phyloP scores from a whole-genome alignment of 495 filamentous ascomycete genomes.

The Daldinia loculata region DNA sequence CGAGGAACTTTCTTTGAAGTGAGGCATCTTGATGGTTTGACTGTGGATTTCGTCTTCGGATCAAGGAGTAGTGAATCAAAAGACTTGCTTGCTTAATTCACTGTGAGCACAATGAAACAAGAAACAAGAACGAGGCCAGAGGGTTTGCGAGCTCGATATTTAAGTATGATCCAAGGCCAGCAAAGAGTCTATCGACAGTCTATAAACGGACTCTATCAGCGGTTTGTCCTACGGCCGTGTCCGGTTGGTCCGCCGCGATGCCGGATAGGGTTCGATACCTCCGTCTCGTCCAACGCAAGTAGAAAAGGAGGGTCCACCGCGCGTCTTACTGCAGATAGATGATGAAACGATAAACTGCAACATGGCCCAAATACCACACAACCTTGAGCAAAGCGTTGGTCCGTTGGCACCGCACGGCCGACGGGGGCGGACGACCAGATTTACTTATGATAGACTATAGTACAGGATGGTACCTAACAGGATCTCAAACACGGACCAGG shows the following conservation, averaged over 20 bases:
- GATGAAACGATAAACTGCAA: background rate
- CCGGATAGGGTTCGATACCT: background rate
- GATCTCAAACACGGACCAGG: background rate
- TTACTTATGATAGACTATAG: background rate
- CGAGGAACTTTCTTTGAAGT: slow-evolving; percentile 17
- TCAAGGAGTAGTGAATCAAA: slow-evolving; percentile 3
- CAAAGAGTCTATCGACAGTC: background rate
- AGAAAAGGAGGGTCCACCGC: background rate
- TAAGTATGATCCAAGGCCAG: background rate
- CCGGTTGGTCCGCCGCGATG: background rate
- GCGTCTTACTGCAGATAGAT: background rate
- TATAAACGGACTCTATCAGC: background rate
- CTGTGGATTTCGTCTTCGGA: slow-evolving; percentile 9
- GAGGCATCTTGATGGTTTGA: slow-evolving; percentile 10
- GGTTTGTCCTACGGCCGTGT: background rate
- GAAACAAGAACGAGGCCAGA: background rate
- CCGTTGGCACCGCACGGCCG: slow-evolving; percentile 3
- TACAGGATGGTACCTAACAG: background rate
- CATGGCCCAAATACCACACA: background rate
- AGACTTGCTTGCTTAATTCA: slow-evolving; percentile 5
- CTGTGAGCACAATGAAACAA: slow-evolving; percentile 10
- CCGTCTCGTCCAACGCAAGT: background rate
- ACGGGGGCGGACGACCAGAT: background rate
- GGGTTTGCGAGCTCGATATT: background rate
- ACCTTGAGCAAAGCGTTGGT: background rate